Evolutionary conservation across 257 asterid genomes (phyloP).

Genomic region (Solanum stenotomum): DNA sequence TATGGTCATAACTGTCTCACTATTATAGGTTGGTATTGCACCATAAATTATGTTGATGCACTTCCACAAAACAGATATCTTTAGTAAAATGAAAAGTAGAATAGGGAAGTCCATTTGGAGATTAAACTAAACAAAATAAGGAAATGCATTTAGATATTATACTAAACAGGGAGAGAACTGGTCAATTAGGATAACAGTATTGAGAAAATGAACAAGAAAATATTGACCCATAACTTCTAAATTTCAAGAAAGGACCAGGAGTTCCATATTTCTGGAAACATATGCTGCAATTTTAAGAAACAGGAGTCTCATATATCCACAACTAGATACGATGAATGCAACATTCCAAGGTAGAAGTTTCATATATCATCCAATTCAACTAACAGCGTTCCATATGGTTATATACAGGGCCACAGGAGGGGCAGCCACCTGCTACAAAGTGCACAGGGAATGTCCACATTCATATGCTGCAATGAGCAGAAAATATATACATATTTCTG

Average conservation of each 20-base stretch:
- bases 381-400: not conserved
- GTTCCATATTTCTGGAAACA: not conserved
- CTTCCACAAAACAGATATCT: not conserved
- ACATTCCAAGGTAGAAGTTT: not conserved
- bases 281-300: not conserved
- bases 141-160: not conserved
- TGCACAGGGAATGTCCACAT: not conserved
- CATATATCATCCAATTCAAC: not conserved
- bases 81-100: not conserved
- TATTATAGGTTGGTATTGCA: not conserved
- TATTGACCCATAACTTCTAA: not conserved
- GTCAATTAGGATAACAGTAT: not conserved
- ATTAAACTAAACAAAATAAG: not conserved
- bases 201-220: not conserved
- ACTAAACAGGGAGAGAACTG: not conserved
- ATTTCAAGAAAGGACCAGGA: not conserved
- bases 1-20: not conserved
- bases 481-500: not conserved
- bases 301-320: not conserved
- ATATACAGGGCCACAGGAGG: not conserved
- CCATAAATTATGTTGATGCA: not conserved
- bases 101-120: not conserved
- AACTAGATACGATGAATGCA: not conserved
- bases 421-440: not conserved
- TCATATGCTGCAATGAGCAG: not conserved